Base-by-base conservation (phyloP, 345 rosid species). In the Eucalyptus erythrocorys region DNA sequence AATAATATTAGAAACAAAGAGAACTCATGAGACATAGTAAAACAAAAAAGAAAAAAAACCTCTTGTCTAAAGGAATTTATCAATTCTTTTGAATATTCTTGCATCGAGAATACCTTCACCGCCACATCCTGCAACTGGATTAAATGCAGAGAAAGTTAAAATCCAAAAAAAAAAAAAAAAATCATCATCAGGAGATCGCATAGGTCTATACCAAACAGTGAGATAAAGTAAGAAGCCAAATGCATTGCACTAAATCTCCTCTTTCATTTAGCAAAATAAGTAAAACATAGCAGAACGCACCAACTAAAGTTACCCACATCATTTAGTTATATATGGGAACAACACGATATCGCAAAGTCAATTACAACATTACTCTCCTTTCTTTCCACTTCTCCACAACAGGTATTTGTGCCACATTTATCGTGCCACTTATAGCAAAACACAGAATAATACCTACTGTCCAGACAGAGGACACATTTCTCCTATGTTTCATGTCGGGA, bases 71-170 rank as follows among this genome's bases (percentile, higher is more conserved):
- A 97, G 90, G 99, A 92, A 87, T 90, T 87, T 91, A 96, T 94
- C 48, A 94, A 91, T 90, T 97, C 99, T 85, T 96, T 95, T 48
- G 99, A 94, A 93, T 97, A 97, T 91, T 97, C 98, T 93, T 95
- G 99, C 94, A 89, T 94, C 79, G 99, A 96, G 93, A 97, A 97
- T 68, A 96, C 98, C 93, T 97, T 97, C 89, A 97, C 94, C 14
- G 98, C 99, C 89, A 97, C 99, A 93, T 97, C 99, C 99, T 97
- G 94, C 91, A 89, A 93, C 80, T 90, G 90, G 79, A 93, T 53
- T 53, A 88, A 85, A 64, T 13, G 76, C 21, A 64, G 37, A 64
- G 37, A 64, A 64, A 64, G 76, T 64, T 30, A n/a, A 64, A 64
- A 64, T 64, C 48, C n/a, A n/a, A 43, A 43, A 88, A 22, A n/a